Conservation (phyloP, 2,329 filamentous ascomycete species). For the Neopestalotiopsis sp. region DNA sequence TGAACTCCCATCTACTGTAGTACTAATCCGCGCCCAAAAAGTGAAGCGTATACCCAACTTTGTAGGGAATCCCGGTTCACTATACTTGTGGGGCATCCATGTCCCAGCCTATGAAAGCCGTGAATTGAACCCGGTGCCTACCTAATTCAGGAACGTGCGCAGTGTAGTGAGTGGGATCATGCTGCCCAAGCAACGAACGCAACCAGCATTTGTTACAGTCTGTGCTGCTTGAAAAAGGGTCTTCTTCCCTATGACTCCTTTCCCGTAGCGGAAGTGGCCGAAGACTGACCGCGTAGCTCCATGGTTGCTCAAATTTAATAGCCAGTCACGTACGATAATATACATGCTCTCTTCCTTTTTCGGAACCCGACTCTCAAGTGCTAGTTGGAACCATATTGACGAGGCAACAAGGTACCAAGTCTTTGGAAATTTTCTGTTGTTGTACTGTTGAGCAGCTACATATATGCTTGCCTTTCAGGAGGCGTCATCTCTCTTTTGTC, state of each 20-base stretch:
- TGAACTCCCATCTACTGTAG: neutral
- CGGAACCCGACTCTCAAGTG: neutral
- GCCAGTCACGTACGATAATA: no score
- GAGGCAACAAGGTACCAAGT: neutral
- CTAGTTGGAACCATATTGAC: neutral
- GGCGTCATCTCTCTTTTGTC: slow-evolving; percentile 18
- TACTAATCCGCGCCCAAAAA: neutral
- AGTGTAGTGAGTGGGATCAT: neutral
- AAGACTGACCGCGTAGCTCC: no score
- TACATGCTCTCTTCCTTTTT: neutral
- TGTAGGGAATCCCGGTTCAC: neutral
- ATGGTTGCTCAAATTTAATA: no score
- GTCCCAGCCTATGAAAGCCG: neutral
- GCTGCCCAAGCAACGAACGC: no score
- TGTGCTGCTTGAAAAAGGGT: no score
- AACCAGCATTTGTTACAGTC: no score
- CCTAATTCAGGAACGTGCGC: neutral
- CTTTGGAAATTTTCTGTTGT: neutral
- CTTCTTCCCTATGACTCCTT: no score
- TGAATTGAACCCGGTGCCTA: no score
- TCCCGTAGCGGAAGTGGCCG: no score
- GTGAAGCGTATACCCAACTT: slow-evolving; percentile 2
- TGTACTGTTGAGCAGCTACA: neutral
- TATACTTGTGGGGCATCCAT: neutral
- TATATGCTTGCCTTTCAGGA: neutral